Evolutionary conservation across 1,284 basidiomycete genomes (phyloP), one percentile per base, ranked within the genome.

Genomic region (Pseudozyma thailandica): DNA sequence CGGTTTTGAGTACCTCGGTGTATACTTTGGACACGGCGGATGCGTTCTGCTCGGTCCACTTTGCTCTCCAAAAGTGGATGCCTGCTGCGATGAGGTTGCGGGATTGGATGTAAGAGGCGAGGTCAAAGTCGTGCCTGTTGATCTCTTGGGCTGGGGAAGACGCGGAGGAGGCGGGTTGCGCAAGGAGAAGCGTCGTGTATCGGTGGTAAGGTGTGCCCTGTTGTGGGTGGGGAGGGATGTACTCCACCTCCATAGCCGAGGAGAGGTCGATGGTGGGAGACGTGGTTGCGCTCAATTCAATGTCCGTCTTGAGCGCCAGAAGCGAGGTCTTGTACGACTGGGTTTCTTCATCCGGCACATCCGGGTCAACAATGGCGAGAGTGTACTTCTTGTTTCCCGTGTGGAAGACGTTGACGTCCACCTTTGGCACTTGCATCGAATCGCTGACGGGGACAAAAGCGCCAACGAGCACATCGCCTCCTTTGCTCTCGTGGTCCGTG

Each of bases 211-310:
- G 88, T 6, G 92, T 90, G 43, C 92, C 92, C 30, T 87, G 86
- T 79, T 92, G 90, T 5, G 93, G 93, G 77, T 94, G 92, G 4
- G 93, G 93, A 3, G 93, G 91, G 56, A 93, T 84, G 78, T 93
- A 95, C 12, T 85, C 83, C 2, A 91, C 89, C 71, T 43, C n/a
- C 80, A 82, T 79, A n/a, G 74, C 59, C n/a, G 83, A 83, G 8
- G 89, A 90, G 48, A 97, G 43, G 20, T 68, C 64, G 52, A 86
- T 88, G 3, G 37, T 27, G 21, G 50, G 42, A 9, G 28, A 21
- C 10, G 55, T 25, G 7, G 61, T 55, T 0, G 60, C 46, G 10
- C 50, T 57, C 2, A 80, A 46, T 21, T 59, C 56, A 53, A 86
- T 88, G 69, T 84, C 92, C 5, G 47, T 50, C 90, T 91, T 89